A percentile compares a stretch with the other conserved stretches of the same genome.
Conservation (phyloP, 345 rosid species). For the Eucalyptus guilfoylei region DNA sequence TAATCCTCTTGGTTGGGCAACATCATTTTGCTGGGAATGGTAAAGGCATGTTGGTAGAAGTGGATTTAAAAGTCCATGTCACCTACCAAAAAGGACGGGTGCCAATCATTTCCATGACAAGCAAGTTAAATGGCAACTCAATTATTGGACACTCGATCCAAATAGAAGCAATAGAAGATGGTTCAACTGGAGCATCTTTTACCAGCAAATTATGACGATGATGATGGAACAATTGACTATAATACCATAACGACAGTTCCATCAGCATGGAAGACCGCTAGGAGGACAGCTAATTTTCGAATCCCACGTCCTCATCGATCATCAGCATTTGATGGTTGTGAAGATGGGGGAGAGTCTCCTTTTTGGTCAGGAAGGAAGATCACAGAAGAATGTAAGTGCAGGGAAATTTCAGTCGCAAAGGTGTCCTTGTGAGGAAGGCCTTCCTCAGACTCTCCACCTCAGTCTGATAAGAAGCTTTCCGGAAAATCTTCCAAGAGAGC, state of each 20-base stretch:
- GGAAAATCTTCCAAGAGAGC: conserved; percentile 43
- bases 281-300: conserved; percentile 67
- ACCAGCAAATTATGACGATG: conserved; percentile 20
- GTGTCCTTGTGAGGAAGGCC: conserved; percentile 29
- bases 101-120: conserved; percentile 73
- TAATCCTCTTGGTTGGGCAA: conserved; percentile 24
- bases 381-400: conserved; percentile 12
- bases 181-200: conserved; percentile 49
- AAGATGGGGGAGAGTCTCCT: conserved; percentile 15
- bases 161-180: conserved; percentile 62
- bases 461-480: conserved; percentile 30
- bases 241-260: conserved; percentile 40
- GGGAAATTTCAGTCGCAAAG: conserved; percentile 29
- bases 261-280: conserved; percentile 89
- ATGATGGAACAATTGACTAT: conserved; percentile 32
- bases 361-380: conserved; percentile 30
- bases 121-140: conserved; percentile 80
- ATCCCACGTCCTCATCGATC: conserved; percentile 56
- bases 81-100: conserved; percentile 66
- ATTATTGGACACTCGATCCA: conserved; percentile 88
- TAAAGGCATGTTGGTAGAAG: conserved; percentile 53
- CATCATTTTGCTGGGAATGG: conserved; percentile 27
- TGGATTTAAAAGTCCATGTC: conserved; percentile 82
- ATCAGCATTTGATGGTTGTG: conserved; percentile 29
- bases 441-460: conserved; percentile 21